Evolutionary conservation across 2,329 filamentous ascomycete genomes (phyloP), one percentile per base, ranked within the genome.

Genomic region (Coniochaeta pulveracea): DNA sequence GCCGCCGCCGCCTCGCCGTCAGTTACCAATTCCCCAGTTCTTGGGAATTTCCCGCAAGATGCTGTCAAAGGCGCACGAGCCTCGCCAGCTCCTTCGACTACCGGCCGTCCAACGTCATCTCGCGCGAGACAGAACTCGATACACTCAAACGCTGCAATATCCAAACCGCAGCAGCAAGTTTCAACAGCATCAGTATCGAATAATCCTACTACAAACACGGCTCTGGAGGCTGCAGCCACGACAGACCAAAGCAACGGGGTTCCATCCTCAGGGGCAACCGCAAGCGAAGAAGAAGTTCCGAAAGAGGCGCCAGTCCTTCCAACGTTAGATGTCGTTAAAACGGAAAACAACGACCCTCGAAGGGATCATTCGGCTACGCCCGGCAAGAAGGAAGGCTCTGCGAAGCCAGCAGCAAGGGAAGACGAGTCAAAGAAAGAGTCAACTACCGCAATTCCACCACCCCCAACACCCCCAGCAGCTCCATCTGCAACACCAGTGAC

Each of bases 81-180:
- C 34, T 83, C 79, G 25, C 80, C 81, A 18, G 72, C 67, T 7
- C 77, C 77, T 6, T 55, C 58, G 32, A 57, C 58, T 37, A 55
- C 60, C 19, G 61, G 73, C 37, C 72, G 80, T 26, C 78, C 83
- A 10, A 66, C 72, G 33, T 77, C 79, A 5, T 76, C 80, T 5
- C 75, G 85, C 43, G 74, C 76, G 23, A 76, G 85, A 47, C 84
- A 86, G 50, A 88, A 81, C 48, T 84, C 82, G 11, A 69, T 73
- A 35, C 71, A 75, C 37, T 69, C 71, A n/a, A 60, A 56, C 33
- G 60, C 60, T 21, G 76, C 83, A 38, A 66, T 63, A 40, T 49
- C 57, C 35, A 65, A 66, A 35, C 57, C 64, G 39, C 63, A 72
- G 22, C 19, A 17, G 22, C 72, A 76, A 3, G 56, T 68, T 5